Evolutionary conservation across 805 yeast species (phyloP).

Genomic region (Saccharomycopsis sp.): DNA sequence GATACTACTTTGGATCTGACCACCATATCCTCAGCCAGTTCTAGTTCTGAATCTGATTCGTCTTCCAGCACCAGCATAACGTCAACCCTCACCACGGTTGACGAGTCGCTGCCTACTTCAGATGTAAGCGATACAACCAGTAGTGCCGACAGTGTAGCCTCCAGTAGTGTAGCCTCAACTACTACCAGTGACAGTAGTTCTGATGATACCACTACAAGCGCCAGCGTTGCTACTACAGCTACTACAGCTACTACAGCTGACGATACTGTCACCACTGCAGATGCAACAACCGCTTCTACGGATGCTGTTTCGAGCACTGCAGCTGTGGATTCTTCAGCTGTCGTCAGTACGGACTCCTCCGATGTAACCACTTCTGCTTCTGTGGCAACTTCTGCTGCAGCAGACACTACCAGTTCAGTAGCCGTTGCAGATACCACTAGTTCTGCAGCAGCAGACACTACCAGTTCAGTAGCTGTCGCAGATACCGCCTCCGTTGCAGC

Average conservation of each 20-base stretch:
- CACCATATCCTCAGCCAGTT: not conserved
- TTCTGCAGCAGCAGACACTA: not conserved
- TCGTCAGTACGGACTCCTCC: no score
- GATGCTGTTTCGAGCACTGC: conserved; percentile 4
- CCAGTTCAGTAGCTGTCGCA: not conserved
- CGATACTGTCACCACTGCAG: not conserved
- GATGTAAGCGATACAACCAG: not conserved
- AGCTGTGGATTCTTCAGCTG: not conserved
- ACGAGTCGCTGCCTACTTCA: not conserved
- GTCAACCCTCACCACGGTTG: not conserved
- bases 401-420: not conserved
- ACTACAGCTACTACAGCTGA: conserved; percentile 1
- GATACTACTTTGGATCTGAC: not conserved
- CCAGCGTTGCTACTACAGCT: not conserved
- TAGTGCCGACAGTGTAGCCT: not conserved
- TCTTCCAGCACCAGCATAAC: not conserved
- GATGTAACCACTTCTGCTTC: conserved; percentile 2
- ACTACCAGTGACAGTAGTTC: no score
- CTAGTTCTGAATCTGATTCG: not conserved
- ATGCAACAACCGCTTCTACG: conserved; percentile 3
- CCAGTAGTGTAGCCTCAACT: no score
- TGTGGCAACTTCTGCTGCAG: not conserved
- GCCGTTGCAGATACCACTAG: conserved; percentile 1
- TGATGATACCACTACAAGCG: not conserved
- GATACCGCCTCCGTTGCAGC: conserved; percentile 2